Percentiles rank a stretch among this genome's conserved stretches.
Conservation (phyloP, 2,329 filamentous ascomycete genomes). For the Colletotrichum chrysophilum region DNA sequence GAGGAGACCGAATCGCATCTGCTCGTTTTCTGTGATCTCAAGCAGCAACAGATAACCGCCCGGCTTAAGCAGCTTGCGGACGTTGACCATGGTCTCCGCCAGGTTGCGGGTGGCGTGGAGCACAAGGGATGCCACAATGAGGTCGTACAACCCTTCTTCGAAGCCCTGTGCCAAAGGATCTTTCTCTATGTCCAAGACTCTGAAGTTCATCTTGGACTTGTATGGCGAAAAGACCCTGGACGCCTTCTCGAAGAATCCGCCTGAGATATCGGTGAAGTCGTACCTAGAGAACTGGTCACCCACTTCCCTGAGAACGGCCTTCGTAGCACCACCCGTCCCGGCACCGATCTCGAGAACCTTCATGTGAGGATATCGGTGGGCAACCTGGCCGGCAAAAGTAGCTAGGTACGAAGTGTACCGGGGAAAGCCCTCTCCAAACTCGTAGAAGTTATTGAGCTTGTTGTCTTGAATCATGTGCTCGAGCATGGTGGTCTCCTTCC, state of each 20-base stretch:
- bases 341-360: constrained; percentile 41
- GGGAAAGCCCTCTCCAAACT: constrained; percentile 8
- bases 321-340: constrained; percentile 41
- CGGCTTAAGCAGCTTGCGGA: constrained; percentile 31
- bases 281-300: constrained; percentile 15
- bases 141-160: constrained; percentile 26
- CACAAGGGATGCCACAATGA: constrained; percentile 32
- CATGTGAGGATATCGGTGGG: constrained; percentile 14
- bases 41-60: constrained; percentile 29
- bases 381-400: neutral
- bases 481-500: constrained; percentile 33
- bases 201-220: constrained; percentile 21
- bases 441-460: constrained; percentile 33
- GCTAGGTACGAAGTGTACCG: neutral
- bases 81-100: constrained; percentile 25
- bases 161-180: constrained; percentile 32
- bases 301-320: constrained; percentile 7
- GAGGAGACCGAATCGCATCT: constrained; percentile 22
- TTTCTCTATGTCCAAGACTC: constrained; percentile 34
- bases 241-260: constrained; percentile 24
- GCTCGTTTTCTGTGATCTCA: neutral
- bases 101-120: constrained; percentile 30
- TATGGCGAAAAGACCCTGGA: constrained; percentile 27
- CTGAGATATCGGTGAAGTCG: constrained; percentile 27
- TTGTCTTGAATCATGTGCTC: constrained; percentile 35